Conservation (phyloP, 805 yeast species). For the Vanderwaltozyma yarrowii region DNA sequence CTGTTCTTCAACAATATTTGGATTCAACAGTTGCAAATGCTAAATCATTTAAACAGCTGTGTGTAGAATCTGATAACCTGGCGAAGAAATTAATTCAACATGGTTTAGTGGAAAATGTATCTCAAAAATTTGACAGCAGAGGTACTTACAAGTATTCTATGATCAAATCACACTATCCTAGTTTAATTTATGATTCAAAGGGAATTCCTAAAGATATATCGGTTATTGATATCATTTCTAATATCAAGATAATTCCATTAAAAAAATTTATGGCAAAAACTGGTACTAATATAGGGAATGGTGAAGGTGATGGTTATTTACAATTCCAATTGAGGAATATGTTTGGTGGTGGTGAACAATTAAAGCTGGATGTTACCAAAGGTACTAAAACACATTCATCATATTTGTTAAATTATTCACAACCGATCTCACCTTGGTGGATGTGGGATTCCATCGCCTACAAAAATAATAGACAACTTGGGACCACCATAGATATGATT, state of each 20-base stretch:
- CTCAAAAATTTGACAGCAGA: conserved; percentile 11
- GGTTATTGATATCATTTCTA: conserved; percentile 24
- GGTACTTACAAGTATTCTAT: neutral
- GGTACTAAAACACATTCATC: conserved; percentile 54
- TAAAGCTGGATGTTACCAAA: conserved; percentile 45
- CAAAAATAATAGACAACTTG: conserved; percentile 43
- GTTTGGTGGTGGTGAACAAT: conserved; percentile 59
- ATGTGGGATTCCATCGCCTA: conserved; percentile 42
- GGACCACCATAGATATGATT: conserved; percentile 42
- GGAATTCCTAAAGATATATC: conserved; percentile 6
- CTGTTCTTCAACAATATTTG: conserved; percentile 18
- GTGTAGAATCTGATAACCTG: conserved; percentile 19
- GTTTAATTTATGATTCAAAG: neutral
- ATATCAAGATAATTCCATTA: conserved; percentile 36
- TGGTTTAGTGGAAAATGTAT: conserved; percentile 18
- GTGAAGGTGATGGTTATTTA: conserved; percentile 88
- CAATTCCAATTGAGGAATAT: conserved; percentile 53
- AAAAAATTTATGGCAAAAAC: conserved; percentile 75
- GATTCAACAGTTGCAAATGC: conserved; percentile 22
- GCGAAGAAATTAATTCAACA: conserved; percentile 20
- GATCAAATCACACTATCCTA: neutral
- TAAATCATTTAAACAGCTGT: conserved; percentile 17
- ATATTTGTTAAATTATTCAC: conserved; percentile 40
- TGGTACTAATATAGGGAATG: conserved; percentile 93
- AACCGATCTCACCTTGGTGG: conserved; percentile 44